phyloP scores from a whole-genome alignment of 352 stramenopile genomes.

The Pythium plurisporium region DNA sequence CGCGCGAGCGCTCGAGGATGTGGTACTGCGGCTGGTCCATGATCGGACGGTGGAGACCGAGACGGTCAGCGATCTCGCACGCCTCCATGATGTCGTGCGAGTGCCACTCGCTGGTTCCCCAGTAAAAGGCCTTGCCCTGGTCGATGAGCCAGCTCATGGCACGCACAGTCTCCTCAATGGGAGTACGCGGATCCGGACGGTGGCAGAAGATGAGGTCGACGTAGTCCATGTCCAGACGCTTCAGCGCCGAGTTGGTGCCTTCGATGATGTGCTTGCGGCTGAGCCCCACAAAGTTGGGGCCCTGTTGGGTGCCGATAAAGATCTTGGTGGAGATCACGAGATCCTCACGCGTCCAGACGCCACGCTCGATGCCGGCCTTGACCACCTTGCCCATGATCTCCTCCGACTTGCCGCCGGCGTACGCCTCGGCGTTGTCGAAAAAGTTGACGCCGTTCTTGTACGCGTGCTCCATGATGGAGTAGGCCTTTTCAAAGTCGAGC shows the following conservation, averaged over 20 bases:
- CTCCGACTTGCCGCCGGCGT: constrained; percentile 31
- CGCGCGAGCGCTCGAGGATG: constrained; percentile 35
- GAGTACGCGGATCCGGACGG: constrained; percentile 25
- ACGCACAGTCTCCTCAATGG: constrained; percentile 43
- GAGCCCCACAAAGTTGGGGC: constrained; percentile 26
- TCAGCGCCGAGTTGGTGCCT: constrained; percentile 38
- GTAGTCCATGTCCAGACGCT: constrained; percentile 37
- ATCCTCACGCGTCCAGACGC: constrained; percentile 35
- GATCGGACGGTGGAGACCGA: constrained; percentile 27
- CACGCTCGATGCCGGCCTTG: constrained; percentile 21
- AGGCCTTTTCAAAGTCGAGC: constrained; percentile 1
- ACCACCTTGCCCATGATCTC: constrained; percentile 30
- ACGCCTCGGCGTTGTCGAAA: constrained; percentile 49
- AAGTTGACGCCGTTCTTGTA: constrained; percentile 47
- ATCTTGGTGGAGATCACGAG: constrained; percentile 67
- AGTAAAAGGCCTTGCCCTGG: constrained; percentile 40
- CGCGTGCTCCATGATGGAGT: constrained; percentile 7
- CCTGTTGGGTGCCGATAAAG: constrained; percentile 26
- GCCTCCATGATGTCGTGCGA: constrained; percentile 44
- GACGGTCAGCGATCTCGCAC: constrained; percentile 28
- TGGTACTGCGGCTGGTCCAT: constrained; percentile 57
- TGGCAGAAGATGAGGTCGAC: constrained; percentile 46
- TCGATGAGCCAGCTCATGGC: constrained; percentile 45
- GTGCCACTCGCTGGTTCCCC: constrained; percentile 51
- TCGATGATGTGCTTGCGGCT: constrained; percentile 52